Base-by-base conservation (phyloP, 1,284 basidiomycete species). In the Retiboletus fuscus region DNA sequence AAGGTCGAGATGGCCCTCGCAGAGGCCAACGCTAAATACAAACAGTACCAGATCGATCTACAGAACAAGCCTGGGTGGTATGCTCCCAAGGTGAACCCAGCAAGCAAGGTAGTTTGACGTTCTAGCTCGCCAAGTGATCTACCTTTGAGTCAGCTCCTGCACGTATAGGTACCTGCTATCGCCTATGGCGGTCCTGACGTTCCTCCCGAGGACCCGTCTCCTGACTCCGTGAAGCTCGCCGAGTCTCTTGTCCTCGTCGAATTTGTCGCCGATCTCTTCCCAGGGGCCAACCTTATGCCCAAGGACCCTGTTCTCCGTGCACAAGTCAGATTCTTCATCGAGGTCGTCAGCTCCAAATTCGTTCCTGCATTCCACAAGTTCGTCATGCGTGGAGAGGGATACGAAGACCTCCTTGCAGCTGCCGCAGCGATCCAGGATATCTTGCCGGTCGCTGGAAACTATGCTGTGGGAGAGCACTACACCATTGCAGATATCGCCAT, bases 51-150 rank as follows among this genome's bases (percentile, higher is more conserved):
- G 73, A 87, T 92, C 69, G 87, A 92, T 75, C 80, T 92, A 43
- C 69, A 77, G 73, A 88, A 91, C 83, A 92, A 92, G 82, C 91
- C 92, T 0, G 85, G 84, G 64, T 91, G 90, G 91, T 92, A 90
- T 77, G 85, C 87, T 0, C 83, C 86, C 1, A 84, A 88, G 71
- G 85, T 93, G 49, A 92, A 92, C 80, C 87, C 88, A 2, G 89
- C 87, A 2, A 86, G 87, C 79, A 91, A 92, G 85, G 90, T 90
- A 75, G 1, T 28, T 43, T 55, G 20, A 49, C 30, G 15, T 41
- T 12, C 30, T 20, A 34, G 18, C 15, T 10, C 8, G 22, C 49
- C 20, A 1, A 66, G n/a, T 41, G n/a, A 57, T 28, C 67, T 20
- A 26, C 46, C 20, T 43, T 18, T 60, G 65, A 26, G 57, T 39